These are phyloP conservation scores for Suillus discolor DNA, from an alignment of 768 basidiomycete genomes.

Conservation along the genomic window DNA sequence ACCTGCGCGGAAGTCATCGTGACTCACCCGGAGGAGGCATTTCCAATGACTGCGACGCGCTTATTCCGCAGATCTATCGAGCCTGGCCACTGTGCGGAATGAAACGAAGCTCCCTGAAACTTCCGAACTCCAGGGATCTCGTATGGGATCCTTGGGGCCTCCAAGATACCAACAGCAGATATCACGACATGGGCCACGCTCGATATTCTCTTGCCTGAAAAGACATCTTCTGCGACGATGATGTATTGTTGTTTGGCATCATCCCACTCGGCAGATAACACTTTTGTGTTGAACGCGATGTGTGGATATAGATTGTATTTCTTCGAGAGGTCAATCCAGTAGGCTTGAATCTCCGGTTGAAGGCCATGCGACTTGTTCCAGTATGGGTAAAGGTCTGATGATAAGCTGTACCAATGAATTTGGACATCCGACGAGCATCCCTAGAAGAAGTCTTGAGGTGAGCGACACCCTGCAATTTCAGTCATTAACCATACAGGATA, in stretches of 20 bases:
- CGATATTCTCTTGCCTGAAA: conserved; percentile 30
- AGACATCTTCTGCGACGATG: conserved; percentile 34
- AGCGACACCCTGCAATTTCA: background rate
- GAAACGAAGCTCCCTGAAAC: conserved; percentile 55
- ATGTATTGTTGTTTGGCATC: conserved; percentile 36
- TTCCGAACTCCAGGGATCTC: conserved; percentile 35
- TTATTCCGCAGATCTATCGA: conserved; percentile 45
- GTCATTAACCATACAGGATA: conserved; percentile 20
- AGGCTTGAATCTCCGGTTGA: conserved; percentile 44
- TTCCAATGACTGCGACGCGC: conserved; percentile 50
- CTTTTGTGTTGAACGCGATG: conserved; percentile 46
- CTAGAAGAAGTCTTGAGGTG: conserved; percentile 20
- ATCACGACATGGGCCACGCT: conserved; percentile 50
- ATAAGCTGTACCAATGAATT: conserved; percentile 48
- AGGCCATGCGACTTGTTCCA: conserved; percentile 46
- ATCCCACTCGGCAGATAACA: conserved; percentile 51
- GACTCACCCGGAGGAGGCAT: conserved; percentile 62
- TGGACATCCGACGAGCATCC: conserved; percentile 48
- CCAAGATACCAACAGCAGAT: conserved; percentile 51
- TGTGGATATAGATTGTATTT: conserved; percentile 45
- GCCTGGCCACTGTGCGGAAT: conserved; percentile 53
- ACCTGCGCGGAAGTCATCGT: background rate
- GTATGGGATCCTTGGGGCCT: conserved; percentile 43
- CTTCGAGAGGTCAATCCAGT: conserved; percentile 42
- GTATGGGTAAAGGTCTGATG: conserved; percentile 47